These are phyloP conservation scores for Dryas octopetala DNA, from an alignment of 306 rosid genomes.

Conservation along the genomic window DNA sequence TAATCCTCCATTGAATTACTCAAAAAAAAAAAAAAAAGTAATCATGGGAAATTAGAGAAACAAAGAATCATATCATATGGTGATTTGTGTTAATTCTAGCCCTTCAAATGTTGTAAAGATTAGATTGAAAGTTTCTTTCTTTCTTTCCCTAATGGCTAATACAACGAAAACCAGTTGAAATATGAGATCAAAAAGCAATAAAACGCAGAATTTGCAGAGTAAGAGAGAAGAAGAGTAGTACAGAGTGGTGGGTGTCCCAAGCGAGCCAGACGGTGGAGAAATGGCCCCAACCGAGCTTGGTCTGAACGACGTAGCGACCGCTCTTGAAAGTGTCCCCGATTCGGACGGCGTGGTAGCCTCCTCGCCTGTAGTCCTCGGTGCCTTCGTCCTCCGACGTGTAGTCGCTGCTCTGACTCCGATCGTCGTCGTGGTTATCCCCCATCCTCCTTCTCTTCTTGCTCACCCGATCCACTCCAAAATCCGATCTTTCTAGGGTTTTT, in stretches of 20 bases:
- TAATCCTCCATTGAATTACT: conserved; percentile 8
- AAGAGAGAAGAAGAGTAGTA: conserved; percentile 22
- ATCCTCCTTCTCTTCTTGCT: conserved; percentile 32
- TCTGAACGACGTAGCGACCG: conserved; percentile 77
- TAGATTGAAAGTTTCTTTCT: neutral
- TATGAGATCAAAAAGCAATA: neutral
- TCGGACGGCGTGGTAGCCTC: conserved; percentile 93
- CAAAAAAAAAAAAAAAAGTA: neutral
- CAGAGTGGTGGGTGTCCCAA: conserved; percentile 69
- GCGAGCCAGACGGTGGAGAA: conserved; percentile 99
- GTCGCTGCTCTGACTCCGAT: conserved; percentile 75
- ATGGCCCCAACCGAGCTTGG: conserved; percentile 98
- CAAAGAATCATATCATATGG: neutral
- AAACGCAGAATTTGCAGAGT: neutral
- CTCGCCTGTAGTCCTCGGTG: conserved; percentile 92
- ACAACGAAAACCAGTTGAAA: neutral
- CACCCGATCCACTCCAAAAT: conserved; percentile 6
- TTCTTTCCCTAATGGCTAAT: neutral
- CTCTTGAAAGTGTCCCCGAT: conserved; percentile 75
- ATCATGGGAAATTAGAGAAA: neutral
- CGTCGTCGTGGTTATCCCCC: conserved; percentile 56
- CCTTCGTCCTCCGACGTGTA: conserved; percentile 97
- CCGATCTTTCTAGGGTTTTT: conserved; percentile 21
- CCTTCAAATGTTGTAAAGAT: neutral
- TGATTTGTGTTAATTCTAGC: neutral